Evolutionary conservation across 257 asterid species (phyloP).

Genomic region (Sherardia arvensis): DNA sequence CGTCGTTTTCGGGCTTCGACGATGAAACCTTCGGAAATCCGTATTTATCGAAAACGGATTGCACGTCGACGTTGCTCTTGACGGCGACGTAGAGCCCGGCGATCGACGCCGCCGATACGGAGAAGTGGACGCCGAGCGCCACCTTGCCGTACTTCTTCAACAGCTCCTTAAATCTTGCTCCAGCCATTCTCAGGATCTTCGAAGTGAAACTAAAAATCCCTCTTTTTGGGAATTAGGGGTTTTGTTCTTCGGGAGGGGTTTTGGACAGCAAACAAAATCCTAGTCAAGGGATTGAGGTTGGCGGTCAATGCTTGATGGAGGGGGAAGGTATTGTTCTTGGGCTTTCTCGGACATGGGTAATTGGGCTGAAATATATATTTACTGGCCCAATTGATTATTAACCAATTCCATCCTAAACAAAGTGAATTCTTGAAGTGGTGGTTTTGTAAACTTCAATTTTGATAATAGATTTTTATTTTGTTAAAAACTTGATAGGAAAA

Average conservation of each 20-base stretch:
- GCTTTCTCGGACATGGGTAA: not conserved
- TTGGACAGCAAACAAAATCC: not conserved
- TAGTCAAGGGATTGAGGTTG: not conserved
- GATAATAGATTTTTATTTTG: too few species aligned
- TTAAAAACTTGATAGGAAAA: too few species aligned
- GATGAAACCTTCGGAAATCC: slow-evolving; percentile 39
- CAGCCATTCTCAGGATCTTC: slow-evolving; percentile 24
- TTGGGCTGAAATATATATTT: too few species aligned
- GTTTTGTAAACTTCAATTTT: too few species aligned
- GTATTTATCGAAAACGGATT: slow-evolving; percentile 53
- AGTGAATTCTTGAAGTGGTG: too few species aligned
- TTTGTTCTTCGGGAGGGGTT: not conserved
- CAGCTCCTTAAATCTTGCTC: slow-evolving; percentile 56
- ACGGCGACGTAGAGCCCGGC: slow-evolving; percentile 69
- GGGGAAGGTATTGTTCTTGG: not conserved
- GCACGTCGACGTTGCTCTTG: slow-evolving; percentile 80
- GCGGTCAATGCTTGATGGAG: not conserved
- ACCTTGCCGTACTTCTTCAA: slow-evolving; percentile 82
- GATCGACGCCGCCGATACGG: slow-evolving; percentile 76
- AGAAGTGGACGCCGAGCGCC: slow-evolving; percentile 71
- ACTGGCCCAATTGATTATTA: not conserved
- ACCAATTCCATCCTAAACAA: too few species aligned
- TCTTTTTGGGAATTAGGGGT: not conserved
- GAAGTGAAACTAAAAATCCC: not conserved
- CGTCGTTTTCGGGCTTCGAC: slow-evolving; percentile 24